Conservation (phyloP, 2,329 filamentous ascomycete species). For the Plenodomus tracheiphilus region DNA sequence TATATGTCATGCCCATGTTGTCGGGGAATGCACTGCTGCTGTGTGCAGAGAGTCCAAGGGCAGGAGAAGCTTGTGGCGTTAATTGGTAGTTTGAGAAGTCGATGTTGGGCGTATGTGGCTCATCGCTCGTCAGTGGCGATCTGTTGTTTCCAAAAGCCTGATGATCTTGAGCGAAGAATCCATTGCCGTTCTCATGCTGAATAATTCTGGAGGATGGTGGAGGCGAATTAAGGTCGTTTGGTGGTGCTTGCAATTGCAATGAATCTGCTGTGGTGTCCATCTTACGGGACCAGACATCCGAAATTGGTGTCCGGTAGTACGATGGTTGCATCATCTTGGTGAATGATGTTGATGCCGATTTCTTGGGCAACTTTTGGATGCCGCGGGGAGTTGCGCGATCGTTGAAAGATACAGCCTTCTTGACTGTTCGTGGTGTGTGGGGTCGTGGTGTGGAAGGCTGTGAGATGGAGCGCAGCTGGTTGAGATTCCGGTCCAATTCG, state of each 20-base stretch:
- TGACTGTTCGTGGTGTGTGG: slow-evolving; percentile 19
- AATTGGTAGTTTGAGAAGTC: slow-evolving; percentile 38
- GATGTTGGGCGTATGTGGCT: slow-evolving; percentile 16
- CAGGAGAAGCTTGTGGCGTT: slow-evolving; percentile 39
- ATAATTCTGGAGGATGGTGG: slow-evolving; percentile 30
- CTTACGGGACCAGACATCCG: slow-evolving; percentile 57
- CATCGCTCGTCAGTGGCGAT: slow-evolving; percentile 20
- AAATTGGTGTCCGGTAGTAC: slow-evolving; percentile 49
- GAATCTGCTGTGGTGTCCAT: slow-evolving; percentile 51
- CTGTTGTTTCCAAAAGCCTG: slow-evolving; percentile 30
- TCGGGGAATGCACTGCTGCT: slow-evolving; percentile 28
- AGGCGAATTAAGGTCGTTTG: slow-evolving; percentile 30
- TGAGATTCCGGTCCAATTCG: slow-evolving; percentile 28
- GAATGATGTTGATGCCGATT: slow-evolving; percentile 29
- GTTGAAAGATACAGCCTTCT: slow-evolving; percentile 32
- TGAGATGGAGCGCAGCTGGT: slow-evolving; percentile 31
- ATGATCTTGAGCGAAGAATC: slow-evolving; percentile 22
- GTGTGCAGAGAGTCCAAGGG: slow-evolving; percentile 25
- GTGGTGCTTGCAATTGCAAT: slow-evolving; percentile 53
- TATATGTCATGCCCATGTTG: slow-evolving; percentile 19
- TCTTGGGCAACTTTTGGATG: slow-evolving; percentile 27
- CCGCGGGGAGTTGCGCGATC: slow-evolving; percentile 23
- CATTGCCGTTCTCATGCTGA: slow-evolving; percentile 28
- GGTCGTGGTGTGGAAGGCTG: slow-evolving; percentile 40
- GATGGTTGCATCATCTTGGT: slow-evolving; percentile 60